These are phyloP conservation scores for Rhodotorula graminis DNA, from an alignment of 768 basidiomycete species.

Conservation along the genomic window DNA sequence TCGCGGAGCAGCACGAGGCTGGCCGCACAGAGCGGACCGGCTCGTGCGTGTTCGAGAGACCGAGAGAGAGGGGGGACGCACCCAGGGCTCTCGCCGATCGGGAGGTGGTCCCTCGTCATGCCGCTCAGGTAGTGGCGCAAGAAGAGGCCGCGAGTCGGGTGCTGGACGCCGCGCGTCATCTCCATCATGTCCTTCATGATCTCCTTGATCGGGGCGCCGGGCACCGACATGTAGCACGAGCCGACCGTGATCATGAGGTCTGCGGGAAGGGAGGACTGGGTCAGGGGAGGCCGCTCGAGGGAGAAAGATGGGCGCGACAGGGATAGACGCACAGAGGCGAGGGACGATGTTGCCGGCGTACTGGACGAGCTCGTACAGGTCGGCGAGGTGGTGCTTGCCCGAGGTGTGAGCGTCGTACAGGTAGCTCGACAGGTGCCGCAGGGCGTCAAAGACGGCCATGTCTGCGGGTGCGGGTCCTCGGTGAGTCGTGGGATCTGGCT, in stretches of 20 bases:
- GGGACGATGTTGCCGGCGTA: conserved; percentile 96
- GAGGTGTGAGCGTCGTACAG: conserved; percentile 91
- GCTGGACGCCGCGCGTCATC: conserved; percentile 94
- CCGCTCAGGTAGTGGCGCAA: conserved; percentile 93
- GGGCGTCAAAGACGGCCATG: conserved; percentile 97
- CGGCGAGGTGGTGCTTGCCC: conserved; percentile 89
- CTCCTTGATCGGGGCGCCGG: conserved; percentile 95
- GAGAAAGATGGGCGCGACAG: not conserved
- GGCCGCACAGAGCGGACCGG: no score
- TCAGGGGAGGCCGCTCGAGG: conserved; percentile 47
- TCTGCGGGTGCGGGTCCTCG: no score
- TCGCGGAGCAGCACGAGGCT: no score
- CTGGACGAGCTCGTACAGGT: conserved; percentile 99
- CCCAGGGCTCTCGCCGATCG: conserved; percentile 78
- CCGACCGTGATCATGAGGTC: conserved; percentile 99
- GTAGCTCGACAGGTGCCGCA: conserved; percentile 91
- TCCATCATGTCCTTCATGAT: conserved; percentile 99
- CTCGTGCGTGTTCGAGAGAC: not conserved
- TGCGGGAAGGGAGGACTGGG: not conserved
- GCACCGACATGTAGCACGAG: conserved; percentile 97
- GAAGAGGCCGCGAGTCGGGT: conserved; percentile 94
- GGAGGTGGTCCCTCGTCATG: conserved; percentile 92
- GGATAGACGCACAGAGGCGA: conserved; percentile 48
- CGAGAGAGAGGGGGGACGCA: conserved; percentile 46
- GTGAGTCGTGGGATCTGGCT: no score